Evolutionary conservation across 1,139 yeast species (phyloP).

Genomic region (Yamadazyma sp.): DNA sequence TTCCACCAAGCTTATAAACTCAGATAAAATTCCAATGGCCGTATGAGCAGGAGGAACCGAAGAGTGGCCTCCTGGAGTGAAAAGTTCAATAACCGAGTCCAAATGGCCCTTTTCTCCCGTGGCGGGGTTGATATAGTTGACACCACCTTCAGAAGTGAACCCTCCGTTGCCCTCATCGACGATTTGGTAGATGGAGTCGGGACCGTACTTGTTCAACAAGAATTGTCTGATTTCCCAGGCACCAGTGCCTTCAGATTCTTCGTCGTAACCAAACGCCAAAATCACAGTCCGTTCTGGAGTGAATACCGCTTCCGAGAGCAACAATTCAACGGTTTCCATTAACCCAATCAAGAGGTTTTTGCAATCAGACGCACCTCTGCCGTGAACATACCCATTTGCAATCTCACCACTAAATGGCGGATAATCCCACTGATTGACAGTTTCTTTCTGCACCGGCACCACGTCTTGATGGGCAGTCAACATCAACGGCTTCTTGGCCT

Average conservation of each 20-base stretch:
- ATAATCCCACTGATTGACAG: constrained; percentile 40
- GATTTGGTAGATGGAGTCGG: constrained; percentile 39
- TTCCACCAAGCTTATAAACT: constrained; percentile 39
- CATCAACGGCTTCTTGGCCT: constrained; percentile 35
- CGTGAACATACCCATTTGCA: constrained; percentile 41
- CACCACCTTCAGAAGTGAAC: constrained; percentile 36
- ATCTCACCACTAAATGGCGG: constrained; percentile 45
- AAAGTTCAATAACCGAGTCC: constrained; percentile 36
- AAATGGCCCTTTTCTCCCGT: constrained; percentile 50
- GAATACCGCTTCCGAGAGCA: constrained; percentile 34
- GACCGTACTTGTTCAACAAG: constrained; percentile 36
- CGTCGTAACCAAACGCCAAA: constrained; percentile 50
- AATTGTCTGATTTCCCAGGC: constrained; percentile 31
- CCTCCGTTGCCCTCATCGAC: constrained; percentile 48
- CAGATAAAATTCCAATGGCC: constrained; percentile 44
- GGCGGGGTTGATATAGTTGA: constrained; percentile 54
- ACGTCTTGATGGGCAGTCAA: constrained; percentile 52
- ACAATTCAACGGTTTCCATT: constrained; percentile 40
- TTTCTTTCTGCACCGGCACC: constrained; percentile 46
- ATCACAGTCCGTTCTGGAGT: constrained; percentile 42
- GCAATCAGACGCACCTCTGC: constrained; percentile 51
- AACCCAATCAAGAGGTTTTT: constrained; percentile 43
- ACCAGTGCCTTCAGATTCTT: constrained; percentile 44
- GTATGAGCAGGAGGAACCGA: constrained; percentile 51
- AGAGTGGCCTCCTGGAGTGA: constrained; percentile 51